These are phyloP conservation scores for Fagus crenata DNA, from an alignment of 306 rosid species.

Conservation along the genomic window DNA sequence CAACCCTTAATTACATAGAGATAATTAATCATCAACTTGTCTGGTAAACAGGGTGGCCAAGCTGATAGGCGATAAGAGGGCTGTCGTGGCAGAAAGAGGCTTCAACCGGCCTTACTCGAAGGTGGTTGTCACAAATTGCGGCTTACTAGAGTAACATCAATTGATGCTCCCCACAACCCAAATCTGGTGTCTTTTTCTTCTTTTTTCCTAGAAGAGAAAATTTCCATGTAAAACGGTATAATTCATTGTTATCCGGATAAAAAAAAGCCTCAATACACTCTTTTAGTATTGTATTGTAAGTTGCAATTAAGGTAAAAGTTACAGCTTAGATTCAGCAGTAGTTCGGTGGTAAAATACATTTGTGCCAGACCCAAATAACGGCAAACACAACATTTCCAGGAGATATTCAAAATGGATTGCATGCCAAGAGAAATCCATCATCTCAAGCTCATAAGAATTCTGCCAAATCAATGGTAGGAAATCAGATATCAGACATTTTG, in stretches of 20 bases:
- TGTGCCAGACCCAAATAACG: neutral
- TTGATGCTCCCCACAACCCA: constrained; percentile 16
- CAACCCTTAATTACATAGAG: constrained; percentile 3
- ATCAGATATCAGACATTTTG: neutral
- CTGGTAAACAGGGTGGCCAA: constrained; percentile 72
- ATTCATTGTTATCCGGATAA: neutral
- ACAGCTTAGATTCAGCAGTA: constrained; percentile 11
- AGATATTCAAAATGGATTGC: constrained; percentile 24
- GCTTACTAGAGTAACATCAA: constrained; percentile 41
- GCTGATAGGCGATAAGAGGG: constrained; percentile 87
- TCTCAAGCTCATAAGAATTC: neutral
- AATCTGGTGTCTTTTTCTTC: neutral
- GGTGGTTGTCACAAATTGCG: constrained; percentile 64
- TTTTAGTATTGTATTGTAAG: constrained; percentile 11
- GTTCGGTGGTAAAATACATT: neutral
- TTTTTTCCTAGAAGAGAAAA: constrained; percentile 5
- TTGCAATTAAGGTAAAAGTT: constrained; percentile 8
- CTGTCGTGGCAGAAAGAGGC: constrained; percentile 83
- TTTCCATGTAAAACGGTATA: constrained; percentile 27
- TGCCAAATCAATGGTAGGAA: constrained; percentile 1
- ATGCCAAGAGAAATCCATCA: constrained; percentile 7
- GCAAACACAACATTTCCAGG: constrained; percentile 31
- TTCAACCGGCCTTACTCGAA: constrained; percentile 81
- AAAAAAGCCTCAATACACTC: constrained; percentile 6
- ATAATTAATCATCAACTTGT: constrained; percentile 4